Evolutionary conservation across 805 yeast species (phyloP).

Genomic region (Teunomyces atbi): DNA sequence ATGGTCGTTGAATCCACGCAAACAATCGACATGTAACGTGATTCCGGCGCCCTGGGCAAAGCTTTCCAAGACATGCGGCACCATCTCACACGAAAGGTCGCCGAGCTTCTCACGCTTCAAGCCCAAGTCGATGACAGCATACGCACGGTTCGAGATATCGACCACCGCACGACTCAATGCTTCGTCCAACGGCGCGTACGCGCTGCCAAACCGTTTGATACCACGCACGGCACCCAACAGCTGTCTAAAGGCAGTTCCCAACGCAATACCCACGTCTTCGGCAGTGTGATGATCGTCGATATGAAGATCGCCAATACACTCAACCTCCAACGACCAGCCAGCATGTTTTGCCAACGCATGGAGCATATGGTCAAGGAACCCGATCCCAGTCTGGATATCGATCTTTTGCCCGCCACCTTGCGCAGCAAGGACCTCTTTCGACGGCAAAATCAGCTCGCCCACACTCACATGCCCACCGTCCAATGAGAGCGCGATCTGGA

Average conservation of each 20-base stretch:
- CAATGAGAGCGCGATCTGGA: conserved; percentile 77
- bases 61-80: conserved; percentile 93
- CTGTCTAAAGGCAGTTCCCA: conserved; percentile 84
- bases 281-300: conserved; percentile 97
- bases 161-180: conserved; percentile 96
- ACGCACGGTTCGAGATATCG: conserved; percentile 91
- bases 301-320: conserved; percentile 90
- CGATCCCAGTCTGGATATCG: conserved; percentile 85
- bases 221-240: conserved; percentile 91
- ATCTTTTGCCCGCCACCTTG: conserved; percentile 52
- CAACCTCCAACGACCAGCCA: conserved; percentile 90
- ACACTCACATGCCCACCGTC: conserved; percentile 81
- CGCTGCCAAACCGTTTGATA: conserved; percentile 87
- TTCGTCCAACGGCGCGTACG: conserved; percentile 95
- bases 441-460: conserved; percentile 54
- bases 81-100: conserved; percentile 90
- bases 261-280: conserved; percentile 91
- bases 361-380: conserved; percentile 95
- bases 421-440: conserved; percentile 25
- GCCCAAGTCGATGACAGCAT: conserved; percentile 84
- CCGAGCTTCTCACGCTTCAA: conserved; percentile 92
- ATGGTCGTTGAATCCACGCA: conserved; percentile 93
- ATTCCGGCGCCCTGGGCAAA: conserved; percentile 91
- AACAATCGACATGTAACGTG: conserved; percentile 91
- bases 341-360: conserved; percentile 96